Base-by-base conservation (phyloP, 257 asterid species). In the Primulina tabacum region DNA sequence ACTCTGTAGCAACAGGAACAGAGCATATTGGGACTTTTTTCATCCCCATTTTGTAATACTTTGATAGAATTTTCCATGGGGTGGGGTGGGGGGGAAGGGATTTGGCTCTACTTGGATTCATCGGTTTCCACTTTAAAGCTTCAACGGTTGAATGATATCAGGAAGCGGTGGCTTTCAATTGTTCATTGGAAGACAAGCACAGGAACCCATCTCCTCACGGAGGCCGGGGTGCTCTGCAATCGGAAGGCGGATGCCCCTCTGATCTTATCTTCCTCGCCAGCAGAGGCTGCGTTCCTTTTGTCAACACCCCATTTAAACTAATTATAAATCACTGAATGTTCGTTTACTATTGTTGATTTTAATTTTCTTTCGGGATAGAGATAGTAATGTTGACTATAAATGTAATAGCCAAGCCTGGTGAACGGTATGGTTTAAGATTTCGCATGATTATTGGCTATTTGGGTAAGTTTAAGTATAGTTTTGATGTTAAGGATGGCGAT, bases 241-340 rank as follows among this genome's bases (percentile, higher is more conserved):
- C 95, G 68, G 87, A 82, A 84, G 95, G 92, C 82, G 95, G 92
- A 78, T 85, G 86, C 75, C 95, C 95, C 37, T 86, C 89, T 56
- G 90, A 86, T 77, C 86, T 84, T 79, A 92, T 86, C 71, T 86
- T 80, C 77, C 92, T 86, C 53, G 88, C 90, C 66, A 85, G 86
- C 76, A 92, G 94, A 60, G 86, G 90, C 62, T 17, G 34, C 43
- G 34, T 24, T 58, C 40, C 24, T 20, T 52, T 52, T 64, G 32
- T 64, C 56, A 12, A 7, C 29, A 6, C 6, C 24, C 37, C 8
- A 60, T 61, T 47, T 16, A 47, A 47, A 47, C 20, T 47, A 47
- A 47, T 16, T 16, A 5, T 47, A 47, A 5, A 14, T 8, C 56
- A 3, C 7, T 47, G 17, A 43, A 47, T 47, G 7, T 47, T 47